Base-by-base conservation (phyloP, 2,329 filamentous ascomycete genomes). In the Plenodomus biglobosus region DNA sequence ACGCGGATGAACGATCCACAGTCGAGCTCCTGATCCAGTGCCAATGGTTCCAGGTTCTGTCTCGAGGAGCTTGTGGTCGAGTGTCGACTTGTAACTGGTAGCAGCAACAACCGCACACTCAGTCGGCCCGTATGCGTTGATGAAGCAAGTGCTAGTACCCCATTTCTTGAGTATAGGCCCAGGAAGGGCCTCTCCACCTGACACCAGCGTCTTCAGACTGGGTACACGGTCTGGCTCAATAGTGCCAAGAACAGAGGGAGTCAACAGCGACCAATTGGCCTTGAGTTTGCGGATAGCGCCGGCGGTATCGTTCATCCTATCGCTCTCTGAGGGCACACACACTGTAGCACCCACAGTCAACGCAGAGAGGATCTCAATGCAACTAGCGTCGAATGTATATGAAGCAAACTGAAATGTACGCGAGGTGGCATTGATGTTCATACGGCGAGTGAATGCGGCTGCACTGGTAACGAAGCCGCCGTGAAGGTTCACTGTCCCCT, bases 401-500 rank as follows among this genome's bases (percentile, higher is more conserved):
- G 77, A 69, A 5, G 70, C 68, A 36, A 74, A 75, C 44, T 75
- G 70, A 38, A 85, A 76, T 3, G 84, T 80, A 3, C 86, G 77
- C n/a, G 83, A 84, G 0, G 68, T 71, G 3, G 62, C 71, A 51
- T 74, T 75, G 47, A 83, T 81, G 5, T 76, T 72, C 55, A 65
- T 58, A 17, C 54, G 52, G 37, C 41, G 61, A 16, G 62, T 66
- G 37, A 69, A 67, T 1, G 59, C 56, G 41, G 53, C 50, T 35
- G 65, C 61, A 41, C 67, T 65, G 2, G 82, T 82, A 8, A 80
- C 80, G 0, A 88, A 73, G 0, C 83, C 78, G 0, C 75, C 72
- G 58, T 88, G 85, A 5, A 81, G 81, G 48, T 86, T 82, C 27
- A 85, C 82, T 8, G 85, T 81, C 2, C 83, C 84, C 47, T 83